Conservation (phyloP, 2,329 filamentous ascomycete species). For the Fusarium succisae region DNA sequence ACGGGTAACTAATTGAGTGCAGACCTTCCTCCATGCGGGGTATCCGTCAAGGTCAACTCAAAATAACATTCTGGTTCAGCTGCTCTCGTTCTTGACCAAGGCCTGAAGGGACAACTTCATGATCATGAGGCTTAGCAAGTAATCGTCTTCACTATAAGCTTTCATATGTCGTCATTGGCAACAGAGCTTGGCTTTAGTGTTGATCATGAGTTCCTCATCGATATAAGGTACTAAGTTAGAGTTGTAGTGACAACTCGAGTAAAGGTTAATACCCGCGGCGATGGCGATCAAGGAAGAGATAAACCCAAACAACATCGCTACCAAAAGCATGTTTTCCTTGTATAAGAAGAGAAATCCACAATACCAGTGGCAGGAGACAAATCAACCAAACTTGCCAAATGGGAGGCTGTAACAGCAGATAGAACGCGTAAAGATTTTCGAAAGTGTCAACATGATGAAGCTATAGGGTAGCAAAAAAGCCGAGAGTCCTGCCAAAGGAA, state of each 20-base stretch:
- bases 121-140: background rate
- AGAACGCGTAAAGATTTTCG: background rate
- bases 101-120: background rate
- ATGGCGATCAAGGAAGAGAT: background rate
- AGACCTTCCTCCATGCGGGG: background rate
- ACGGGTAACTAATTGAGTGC: too few relatives aligned
- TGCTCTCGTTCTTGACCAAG: background rate
- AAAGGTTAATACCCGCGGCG: rapidly evolving
- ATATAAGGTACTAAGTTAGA: too few relatives aligned
- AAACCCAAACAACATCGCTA: background rate
- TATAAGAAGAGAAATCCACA: rapidly evolving
- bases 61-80: background rate
- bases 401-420: too few relatives aligned
- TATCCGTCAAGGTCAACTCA: background rate
- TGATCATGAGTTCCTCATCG: background rate
- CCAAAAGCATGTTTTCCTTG: rapidly evolving
- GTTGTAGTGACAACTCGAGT: too few relatives aligned
- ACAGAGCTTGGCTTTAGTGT: background rate
- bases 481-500: background rate
- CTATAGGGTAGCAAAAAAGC: background rate
- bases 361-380: rapidly evolving
- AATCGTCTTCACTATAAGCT: background rate
- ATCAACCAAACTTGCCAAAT: background rate
- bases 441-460: background rate
- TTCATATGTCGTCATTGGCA: background rate